Evolutionary conservation across 192 early-diverging fungal genomes (phyloP).

Genomic region (Spizellomyces punctatus): DNA sequence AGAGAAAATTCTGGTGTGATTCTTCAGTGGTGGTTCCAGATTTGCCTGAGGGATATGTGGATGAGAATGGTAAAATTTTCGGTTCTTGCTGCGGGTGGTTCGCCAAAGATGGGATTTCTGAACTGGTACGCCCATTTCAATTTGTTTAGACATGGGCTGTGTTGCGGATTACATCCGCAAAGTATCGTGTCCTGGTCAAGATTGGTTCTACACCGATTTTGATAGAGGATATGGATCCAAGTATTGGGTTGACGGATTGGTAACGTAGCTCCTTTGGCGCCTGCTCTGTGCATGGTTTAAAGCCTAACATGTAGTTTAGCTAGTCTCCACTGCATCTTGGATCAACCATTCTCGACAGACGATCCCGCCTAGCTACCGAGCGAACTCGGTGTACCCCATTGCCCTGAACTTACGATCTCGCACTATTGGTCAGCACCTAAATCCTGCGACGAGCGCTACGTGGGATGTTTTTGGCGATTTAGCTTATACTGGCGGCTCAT

Average conservation of each 20-base stretch:
- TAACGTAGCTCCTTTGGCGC: not conserved
- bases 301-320: not conserved
- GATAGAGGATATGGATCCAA: constrained; percentile 52
- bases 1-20: constrained; percentile 57
- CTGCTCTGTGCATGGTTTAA: not conserved
- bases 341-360: constrained; percentile 57
- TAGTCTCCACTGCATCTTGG: constrained; percentile 41
- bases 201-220: constrained; percentile 58
- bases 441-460: too few relatives aligned
- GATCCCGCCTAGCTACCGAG: constrained; percentile 33
- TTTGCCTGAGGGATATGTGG: not conserved
- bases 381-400: not conserved
- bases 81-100: not conserved
- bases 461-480: too few relatives aligned
- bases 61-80: not conserved
- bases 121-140: not conserved
- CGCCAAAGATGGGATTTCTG: too few relatives aligned
- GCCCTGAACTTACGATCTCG: too few relatives aligned
- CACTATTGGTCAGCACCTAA: too few relatives aligned
- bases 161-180: constrained; percentile 46
- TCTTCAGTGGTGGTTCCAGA: not conserved
- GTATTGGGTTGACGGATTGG: constrained; percentile 48
- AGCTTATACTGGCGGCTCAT: too few relatives aligned
- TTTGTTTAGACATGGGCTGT: constrained; percentile 27
- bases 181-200: constrained; percentile 37